Evolutionary conservation across 768 basidiomycete genomes (phyloP).

Genomic region (Psilocybe tampanensis): DNA sequence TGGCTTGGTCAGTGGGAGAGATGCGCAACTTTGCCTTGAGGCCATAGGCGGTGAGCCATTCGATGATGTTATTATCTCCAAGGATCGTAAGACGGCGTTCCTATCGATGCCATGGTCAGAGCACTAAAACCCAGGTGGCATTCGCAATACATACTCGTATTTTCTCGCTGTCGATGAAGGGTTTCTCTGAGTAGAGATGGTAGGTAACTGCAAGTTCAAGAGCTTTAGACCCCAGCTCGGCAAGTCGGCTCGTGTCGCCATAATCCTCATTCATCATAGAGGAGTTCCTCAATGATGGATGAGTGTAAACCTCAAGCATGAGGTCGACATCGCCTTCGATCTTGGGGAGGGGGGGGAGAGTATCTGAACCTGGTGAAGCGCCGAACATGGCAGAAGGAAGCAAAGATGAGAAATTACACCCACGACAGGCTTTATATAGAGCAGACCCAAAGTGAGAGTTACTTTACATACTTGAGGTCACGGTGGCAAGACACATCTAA

Average conservation of each 20-base stretch:
- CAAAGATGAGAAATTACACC: conserved; percentile 6
- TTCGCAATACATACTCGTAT: conserved; percentile 42
- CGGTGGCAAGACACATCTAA: no score
- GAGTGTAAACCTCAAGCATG: conserved; percentile 61
- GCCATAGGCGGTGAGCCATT: conserved; percentile 55
- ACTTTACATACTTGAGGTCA: no score
- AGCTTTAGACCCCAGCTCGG: conserved; percentile 54
- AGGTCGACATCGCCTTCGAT: conserved; percentile 57
- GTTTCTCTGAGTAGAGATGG: conserved; percentile 48
- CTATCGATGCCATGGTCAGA: conserved; percentile 3
- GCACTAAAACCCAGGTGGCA: background rate
- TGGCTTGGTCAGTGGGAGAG: conserved; percentile 36
- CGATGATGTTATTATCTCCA: conserved; percentile 39
- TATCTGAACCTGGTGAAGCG: conserved; percentile 2
- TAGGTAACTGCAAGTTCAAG: conserved; percentile 55
- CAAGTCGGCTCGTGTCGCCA: conserved; percentile 62
- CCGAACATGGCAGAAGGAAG: conserved; percentile 14
- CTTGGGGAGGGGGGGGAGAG: conserved; percentile 51
- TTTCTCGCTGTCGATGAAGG: conserved; percentile 41
- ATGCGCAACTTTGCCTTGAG: conserved; percentile 57
- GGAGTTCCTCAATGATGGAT: conserved; percentile 38
- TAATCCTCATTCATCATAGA: conserved; percentile 44
- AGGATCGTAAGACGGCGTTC: conserved; percentile 33
- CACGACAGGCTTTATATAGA: conserved; percentile 21
- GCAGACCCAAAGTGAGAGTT: background rate